A percentile compares a stretch with the other conserved stretches of the same genome.
Evolutionary conservation across 176 grass and related monocot species (phyloP).

Genomic region (Alloteropsis semialata): DNA sequence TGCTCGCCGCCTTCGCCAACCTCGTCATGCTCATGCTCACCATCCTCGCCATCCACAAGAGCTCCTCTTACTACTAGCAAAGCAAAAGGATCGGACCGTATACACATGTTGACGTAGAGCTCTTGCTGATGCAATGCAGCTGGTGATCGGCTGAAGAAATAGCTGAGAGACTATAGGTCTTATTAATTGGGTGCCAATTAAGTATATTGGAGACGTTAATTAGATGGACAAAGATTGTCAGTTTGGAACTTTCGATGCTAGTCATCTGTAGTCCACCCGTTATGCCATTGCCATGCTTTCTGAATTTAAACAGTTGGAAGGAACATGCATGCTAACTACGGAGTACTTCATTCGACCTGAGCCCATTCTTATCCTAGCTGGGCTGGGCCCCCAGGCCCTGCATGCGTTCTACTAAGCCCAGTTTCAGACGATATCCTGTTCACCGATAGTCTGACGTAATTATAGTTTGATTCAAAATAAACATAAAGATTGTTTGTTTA

Average conservation of each 20-base stretch:
- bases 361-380: background rate
- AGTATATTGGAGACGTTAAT: background rate
- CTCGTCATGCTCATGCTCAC: constrained; percentile 59
- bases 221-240: background rate
- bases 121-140: no score
- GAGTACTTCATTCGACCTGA: background rate
- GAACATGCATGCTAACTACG: no score
- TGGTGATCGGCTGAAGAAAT: background rate
- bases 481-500: no score
- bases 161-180: background rate
- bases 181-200: background rate
- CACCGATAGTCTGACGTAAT: no score
- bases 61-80: constrained; percentile 47
- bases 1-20: constrained; percentile 41
- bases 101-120: background rate
- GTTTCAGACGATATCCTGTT: no score
- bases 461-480: no score
- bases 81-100: background rate
- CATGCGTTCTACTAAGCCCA: no score
- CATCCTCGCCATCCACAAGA: constrained; percentile 64
- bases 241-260: background rate
- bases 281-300: background rate
- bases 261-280: background rate
- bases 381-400: no score
- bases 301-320: background rate